Percentiles rank a stretch among this genome's conserved stretches.
Evolutionary conservation across 2,329 filamentous ascomycete species (phyloP).

Genomic region (Colletotrichum noveboracense): DNA sequence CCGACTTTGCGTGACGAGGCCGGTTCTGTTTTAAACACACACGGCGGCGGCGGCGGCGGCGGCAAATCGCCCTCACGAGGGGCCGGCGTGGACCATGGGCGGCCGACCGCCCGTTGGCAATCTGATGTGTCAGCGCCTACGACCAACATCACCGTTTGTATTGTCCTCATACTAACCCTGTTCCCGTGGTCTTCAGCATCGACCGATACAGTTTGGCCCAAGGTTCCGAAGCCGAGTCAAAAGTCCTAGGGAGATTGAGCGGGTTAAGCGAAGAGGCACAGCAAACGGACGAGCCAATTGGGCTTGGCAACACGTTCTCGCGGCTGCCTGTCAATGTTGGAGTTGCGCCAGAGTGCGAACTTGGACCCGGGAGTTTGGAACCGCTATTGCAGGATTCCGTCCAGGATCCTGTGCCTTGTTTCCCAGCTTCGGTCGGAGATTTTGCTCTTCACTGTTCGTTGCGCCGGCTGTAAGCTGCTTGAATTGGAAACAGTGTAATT

Average conservation of each 20-base stretch:
- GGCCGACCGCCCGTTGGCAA: background rate
- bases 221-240: background rate
- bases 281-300: background rate
- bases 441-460: background rate
- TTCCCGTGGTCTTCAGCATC: background rate
- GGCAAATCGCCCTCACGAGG: background rate
- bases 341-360: background rate
- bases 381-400: slow-evolving; percentile 8
- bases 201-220: background rate
- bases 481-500: background rate
- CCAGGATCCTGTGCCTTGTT: background rate
- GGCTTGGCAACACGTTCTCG: background rate
- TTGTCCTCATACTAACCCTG: background rate
- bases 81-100: background rate
- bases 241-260: background rate
- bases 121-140: background rate
- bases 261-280: background rate
- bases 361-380: slow-evolving; percentile 7
- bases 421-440: slow-evolving; percentile 7
- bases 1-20: background rate
- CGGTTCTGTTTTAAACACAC: background rate
- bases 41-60: background rate
- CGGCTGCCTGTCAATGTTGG: background rate
- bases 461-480: background rate
- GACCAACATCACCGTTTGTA: background rate